phyloP scores from a whole-genome alignment of 2,329 filamentous ascomycete genomes.

The Xylaria sp. region DNA sequence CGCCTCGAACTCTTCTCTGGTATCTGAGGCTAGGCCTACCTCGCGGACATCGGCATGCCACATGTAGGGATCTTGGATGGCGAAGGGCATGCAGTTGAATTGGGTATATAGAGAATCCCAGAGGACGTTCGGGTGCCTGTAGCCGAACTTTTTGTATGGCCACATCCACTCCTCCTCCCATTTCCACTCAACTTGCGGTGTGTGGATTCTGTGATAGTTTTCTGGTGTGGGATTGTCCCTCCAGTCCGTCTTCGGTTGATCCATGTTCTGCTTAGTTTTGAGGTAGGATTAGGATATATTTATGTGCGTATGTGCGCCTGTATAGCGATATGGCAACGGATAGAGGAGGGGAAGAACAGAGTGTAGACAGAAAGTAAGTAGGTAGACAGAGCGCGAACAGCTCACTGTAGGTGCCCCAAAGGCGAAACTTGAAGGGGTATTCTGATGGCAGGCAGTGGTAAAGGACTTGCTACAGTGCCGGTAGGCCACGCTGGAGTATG shows the following conservation, averaged over 20 bases:
- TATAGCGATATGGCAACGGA: not conserved
- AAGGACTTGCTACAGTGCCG: not conserved
- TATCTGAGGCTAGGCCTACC: not conserved
- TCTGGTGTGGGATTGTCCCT: slow-evolving; percentile 8
- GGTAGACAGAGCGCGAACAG: not conserved
- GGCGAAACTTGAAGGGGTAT: too few species aligned
- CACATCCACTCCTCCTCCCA: slow-evolving; percentile 3
- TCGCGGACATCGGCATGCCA: slow-evolving; percentile 26
- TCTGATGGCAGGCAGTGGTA: not conserved
- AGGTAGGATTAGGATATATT: not conserved
- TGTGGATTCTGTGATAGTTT: not conserved
- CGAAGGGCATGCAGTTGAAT: slow-evolving; percentile 27
- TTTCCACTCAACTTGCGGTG: slow-evolving; percentile 1
- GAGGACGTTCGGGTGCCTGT: slow-evolving; percentile 3
- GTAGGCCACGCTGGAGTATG: not conserved
- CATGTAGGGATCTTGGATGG: slow-evolving; percentile 17
- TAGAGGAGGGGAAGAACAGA: not conserved
- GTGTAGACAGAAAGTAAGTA: not conserved
- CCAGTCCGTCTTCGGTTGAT: not conserved
- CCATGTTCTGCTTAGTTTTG: not conserved
- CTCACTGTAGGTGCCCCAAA: not conserved
- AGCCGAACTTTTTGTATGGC: slow-evolving; percentile 5
- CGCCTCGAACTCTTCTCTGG: slow-evolving; percentile 15
- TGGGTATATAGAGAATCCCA: slow-evolving; percentile 20
- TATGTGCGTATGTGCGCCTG: not conserved